Conservation (phyloP, 2,329 filamentous ascomycete species). For the Trichophyton mentagrophytes region DNA sequence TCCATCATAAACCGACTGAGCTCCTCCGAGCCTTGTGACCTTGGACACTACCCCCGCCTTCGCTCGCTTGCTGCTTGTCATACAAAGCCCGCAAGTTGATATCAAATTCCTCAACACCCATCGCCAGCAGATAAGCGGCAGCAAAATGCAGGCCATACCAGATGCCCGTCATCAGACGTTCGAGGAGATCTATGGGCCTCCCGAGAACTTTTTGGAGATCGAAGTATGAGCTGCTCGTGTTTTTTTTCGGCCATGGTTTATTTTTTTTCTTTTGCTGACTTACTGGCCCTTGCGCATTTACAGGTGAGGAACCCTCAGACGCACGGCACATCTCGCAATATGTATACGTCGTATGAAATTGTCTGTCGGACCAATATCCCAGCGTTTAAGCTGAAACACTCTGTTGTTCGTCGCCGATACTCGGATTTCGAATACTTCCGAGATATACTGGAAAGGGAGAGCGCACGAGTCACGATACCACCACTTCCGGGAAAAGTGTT, state of each 20-base stretch:
- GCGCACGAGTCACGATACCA: constrained; percentile 85
- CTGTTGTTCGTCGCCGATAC: constrained; percentile 81
- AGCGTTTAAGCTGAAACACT: constrained; percentile 89
- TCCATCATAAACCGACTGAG: background rate
- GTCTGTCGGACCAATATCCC: constrained; percentile 97
- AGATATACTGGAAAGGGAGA: constrained; percentile 93
- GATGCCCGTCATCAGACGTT: constrained; percentile 80
- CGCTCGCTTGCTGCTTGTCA: background rate
- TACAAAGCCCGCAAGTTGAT: background rate
- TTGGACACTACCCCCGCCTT: background rate
- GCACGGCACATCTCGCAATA: constrained; percentile 82
- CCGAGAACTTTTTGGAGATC: constrained; percentile 97
- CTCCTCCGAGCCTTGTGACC: background rate
- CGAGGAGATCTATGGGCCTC: constrained; percentile 96
- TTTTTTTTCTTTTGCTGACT: constrained; percentile 5
- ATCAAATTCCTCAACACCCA: background rate
- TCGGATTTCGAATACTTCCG: constrained; percentile 98
- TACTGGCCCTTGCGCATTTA: constrained; percentile 12
- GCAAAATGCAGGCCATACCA: constrained; percentile 48
- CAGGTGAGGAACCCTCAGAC: constrained; percentile 89
- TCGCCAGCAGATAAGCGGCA: background rate
- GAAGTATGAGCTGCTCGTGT: constrained; percentile 42
- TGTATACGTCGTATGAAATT: constrained; percentile 99
- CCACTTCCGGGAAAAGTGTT: constrained; percentile 95
- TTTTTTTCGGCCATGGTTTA: background rate